Conservation (phyloP, 2,329 filamentous ascomycete genomes). For the Hymenoscyphus linearis region DNA sequence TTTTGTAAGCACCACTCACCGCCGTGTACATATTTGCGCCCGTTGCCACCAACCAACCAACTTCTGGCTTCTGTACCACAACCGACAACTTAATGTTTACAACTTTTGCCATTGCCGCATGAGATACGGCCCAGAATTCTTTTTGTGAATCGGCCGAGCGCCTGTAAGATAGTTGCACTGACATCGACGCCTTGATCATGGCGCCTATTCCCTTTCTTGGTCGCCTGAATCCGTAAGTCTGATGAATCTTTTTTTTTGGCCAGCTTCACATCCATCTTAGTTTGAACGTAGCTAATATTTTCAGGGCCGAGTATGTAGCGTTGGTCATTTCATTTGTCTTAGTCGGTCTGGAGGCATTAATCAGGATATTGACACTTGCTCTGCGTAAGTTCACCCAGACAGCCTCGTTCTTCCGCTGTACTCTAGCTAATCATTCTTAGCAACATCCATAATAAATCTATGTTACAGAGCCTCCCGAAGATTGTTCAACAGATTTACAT, state of each 20-base stretch:
- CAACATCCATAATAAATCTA: conserved; percentile 72
- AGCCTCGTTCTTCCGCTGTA: conserved; percentile 30
- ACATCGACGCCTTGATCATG: conserved; percentile 19
- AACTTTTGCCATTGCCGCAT: not conserved
- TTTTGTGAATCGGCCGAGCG: not conserved
- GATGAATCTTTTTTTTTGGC: not conserved
- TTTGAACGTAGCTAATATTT: conserved; percentile 8
- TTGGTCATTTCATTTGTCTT: conserved; percentile 79
- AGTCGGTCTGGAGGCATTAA: conserved; percentile 73
- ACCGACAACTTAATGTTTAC: not conserved
- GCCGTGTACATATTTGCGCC: not conserved
- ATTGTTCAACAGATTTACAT: conserved; percentile 74
- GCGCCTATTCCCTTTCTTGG: conserved; percentile 39
- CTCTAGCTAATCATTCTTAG: conserved; percentile 38
- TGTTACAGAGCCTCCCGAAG: conserved; percentile 78
- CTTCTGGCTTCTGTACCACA: not conserved
- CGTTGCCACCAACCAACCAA: not conserved
- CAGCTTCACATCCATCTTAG: not conserved
- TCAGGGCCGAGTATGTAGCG: conserved; percentile 79
- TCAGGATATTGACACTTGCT: conserved; percentile 81
- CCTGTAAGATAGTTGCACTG: not conserved
- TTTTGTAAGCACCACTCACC: not conserved
- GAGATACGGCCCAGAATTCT: not conserved
- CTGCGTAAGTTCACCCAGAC: conserved; percentile 53
- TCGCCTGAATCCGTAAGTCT: conserved; percentile 36